Base-by-base conservation (phyloP, 371 early-diverging fungal genomes). In the Mucor irregularis region DNA sequence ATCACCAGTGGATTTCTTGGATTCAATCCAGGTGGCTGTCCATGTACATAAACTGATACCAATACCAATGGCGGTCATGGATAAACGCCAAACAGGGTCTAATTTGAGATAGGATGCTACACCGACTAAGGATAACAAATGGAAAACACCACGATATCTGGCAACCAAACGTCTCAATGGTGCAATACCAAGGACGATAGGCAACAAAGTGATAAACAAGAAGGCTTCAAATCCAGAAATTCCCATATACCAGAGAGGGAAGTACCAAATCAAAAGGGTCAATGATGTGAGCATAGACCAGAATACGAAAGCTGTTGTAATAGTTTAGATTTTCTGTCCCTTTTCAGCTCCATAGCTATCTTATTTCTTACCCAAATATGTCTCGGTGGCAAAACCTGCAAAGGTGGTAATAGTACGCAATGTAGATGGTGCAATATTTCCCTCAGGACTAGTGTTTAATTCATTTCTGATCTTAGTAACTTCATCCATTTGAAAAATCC, bases 181-280 rank as follows among this genome's bases (percentile, higher is more conserved):
- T 2, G 67, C 69, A 52, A 88, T 76, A n/a, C 84, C 86, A 16
- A 89, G 78, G n/a, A 90, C 44, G 26, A 80, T 61, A 4, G 90
- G 87, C 26, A 79, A 50, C 21, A 83, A 40, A 38, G 85, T 87
- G 19, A 84, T 75, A 25, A 90, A 75, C 54, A 92, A 68, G 43
- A 86, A 85, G 2, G 84, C 86, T 61, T 92, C 92, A 64, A 82
- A 88, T 19, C 92, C 92, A 13, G 90, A 89, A 53, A 90, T 78
- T 10, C 92, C 92, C 91, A 92, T 90, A 69, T 89, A 81, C 89
- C 90, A 92, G 44, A 92, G 69, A 16, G 92, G 92, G 61, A 92
- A 92, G 62, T 78, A 78, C 92, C 92, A 92, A 45, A 90, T 86
- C 47, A 86, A 74, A 21, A 89, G 61, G 0, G 89, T 83, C 38